These are phyloP conservation scores for Lepidium sativum DNA, from an alignment of 345 rosid species.

Conservation along the genomic window DNA sequence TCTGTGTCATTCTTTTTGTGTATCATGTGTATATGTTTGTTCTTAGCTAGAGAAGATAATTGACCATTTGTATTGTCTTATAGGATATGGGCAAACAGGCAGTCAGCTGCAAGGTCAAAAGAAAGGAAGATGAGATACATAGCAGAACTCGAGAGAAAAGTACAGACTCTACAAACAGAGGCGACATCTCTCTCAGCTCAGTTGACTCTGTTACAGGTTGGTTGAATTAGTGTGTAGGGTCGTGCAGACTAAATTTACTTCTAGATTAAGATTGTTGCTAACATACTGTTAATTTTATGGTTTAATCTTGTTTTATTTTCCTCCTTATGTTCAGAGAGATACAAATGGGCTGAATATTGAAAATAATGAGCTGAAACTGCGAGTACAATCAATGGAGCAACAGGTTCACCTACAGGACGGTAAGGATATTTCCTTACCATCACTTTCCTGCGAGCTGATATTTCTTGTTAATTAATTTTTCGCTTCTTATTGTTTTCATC, in stretches of 20 bases:
- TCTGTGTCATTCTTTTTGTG: background rate
- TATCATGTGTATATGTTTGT: background rate
- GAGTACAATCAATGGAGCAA: conserved; percentile 83
- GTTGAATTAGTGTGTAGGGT: conserved; percentile 12
- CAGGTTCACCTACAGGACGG: conserved; percentile 91
- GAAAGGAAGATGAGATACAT: conserved; percentile 95
- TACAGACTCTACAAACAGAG: conserved; percentile 80
- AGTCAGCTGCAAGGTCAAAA: conserved; percentile 95
- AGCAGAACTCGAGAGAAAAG: conserved; percentile 86
- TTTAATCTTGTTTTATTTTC: background rate
- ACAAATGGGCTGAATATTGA: conserved; percentile 71
- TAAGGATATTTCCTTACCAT: conserved; percentile 32
- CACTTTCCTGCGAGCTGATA: background rate
- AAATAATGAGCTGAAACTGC: conserved; percentile 82
- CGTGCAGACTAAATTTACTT: background rate
- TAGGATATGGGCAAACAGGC: conserved; percentile 98
- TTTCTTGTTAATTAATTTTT: background rate
- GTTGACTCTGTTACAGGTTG: conserved; percentile 77
- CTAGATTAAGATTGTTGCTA: background rate
- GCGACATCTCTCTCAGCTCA: conserved; percentile 85
- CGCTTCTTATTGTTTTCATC: background rate
- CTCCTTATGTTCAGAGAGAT: conserved; percentile 49
- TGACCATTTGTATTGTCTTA: conserved; percentile 12
- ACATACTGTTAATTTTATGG: background rate
- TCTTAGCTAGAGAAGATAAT: background rate